Conservation (phyloP, 2,329 filamentous ascomycete species). For the Trichoderma aggressivum region DNA sequence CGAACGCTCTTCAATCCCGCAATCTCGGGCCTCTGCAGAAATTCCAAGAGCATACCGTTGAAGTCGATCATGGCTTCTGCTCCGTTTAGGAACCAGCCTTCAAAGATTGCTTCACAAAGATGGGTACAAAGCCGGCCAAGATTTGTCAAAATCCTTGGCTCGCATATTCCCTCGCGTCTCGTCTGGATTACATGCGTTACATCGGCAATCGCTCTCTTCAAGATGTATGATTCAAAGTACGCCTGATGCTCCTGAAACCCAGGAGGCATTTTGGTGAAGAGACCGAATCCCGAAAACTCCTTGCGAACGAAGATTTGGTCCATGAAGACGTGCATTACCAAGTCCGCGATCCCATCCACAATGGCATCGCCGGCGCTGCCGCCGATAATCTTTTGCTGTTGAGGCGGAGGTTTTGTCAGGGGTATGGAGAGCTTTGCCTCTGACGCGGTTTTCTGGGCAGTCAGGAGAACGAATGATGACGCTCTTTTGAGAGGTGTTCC, state of each 20-base stretch:
- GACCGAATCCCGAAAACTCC: conserved; percentile 82
- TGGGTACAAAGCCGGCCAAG: conserved; percentile 76
- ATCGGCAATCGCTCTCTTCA: conserved; percentile 70
- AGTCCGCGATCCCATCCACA: conserved; percentile 71
- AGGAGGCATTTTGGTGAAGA: conserved; percentile 85
- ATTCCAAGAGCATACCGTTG: conserved; percentile 78
- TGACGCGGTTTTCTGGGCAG: conserved; percentile 60
- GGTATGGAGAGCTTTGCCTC: conserved; percentile 59
- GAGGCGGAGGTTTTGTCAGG: conserved; percentile 32
- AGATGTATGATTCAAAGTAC: conserved; percentile 87
- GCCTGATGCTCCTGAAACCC: conserved; percentile 93
- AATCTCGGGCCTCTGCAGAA: conserved; percentile 81
- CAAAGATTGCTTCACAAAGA: conserved; percentile 85
- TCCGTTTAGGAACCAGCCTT: conserved; percentile 93
- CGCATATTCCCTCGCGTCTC: conserved; percentile 68
- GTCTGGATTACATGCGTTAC: conserved; percentile 67
- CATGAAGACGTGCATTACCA: conserved; percentile 75
- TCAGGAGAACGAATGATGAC: conserved; percentile 88
- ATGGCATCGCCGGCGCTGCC: conserved; percentile 63
- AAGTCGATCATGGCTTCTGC: conserved; percentile 83
- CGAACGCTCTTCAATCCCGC: conserved; percentile 79
- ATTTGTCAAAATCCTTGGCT: conserved; percentile 83
- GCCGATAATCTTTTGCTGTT: conserved; percentile 44
- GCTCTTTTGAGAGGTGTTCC: conserved; percentile 70
- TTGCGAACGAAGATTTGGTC: conserved; percentile 84